Base-by-base conservation (phyloP, 495 filamentous ascomycete genomes). In the Aspergillus biplanus region DNA sequence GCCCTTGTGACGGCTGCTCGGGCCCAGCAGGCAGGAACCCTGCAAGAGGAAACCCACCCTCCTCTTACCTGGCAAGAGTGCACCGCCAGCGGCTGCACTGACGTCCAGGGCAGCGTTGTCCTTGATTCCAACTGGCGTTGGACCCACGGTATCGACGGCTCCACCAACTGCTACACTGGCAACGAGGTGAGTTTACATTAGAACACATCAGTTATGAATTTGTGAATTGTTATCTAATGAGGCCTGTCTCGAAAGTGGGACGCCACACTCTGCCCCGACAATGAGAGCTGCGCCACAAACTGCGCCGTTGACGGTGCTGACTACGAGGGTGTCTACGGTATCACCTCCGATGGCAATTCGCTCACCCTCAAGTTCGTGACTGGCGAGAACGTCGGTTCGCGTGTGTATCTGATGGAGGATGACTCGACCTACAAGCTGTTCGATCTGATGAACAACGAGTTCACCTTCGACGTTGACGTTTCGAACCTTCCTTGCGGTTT, bases 51-150 rank as follows among this genome's bases (percentile, higher is more conserved):
- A 77, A 81, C 73, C n/a, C 87, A 90, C 64, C 88, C 88, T 35
- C 70, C 80, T 48, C 64, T 91, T 63, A 81, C 79, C 56, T 87
- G 84, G 73, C 72, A 79, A 59, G 81, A 78, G 57, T 91, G 87
- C 69, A 77, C 83, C 6, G 70, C 70, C 27, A 65, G 64, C 42
- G 81, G 76, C 34, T 90, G 87, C 75, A 80, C 80, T 8, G 70
- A 76, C 16, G 70, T 80, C 56, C 65, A 71, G 18, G 86, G 82
- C 52, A 84, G 79, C 12, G 75, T 91, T 58, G 86, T 88, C 33
- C 76, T 90, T 57, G 89, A 91, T 70, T 71, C 87, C 65, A 89
- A 88, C 73, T 90, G 86, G 82, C 82, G 86, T 27, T 87, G 84
- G 84, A 70, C 85, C 32, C 86, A 89, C 65, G 71, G 75, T 1